Percentiles rank a stretch among this genome's conserved stretches.
Evolutionary conservation across 1,284 basidiomycete genomes (phyloP).

Genomic region (Sutorius eximius): DNA sequence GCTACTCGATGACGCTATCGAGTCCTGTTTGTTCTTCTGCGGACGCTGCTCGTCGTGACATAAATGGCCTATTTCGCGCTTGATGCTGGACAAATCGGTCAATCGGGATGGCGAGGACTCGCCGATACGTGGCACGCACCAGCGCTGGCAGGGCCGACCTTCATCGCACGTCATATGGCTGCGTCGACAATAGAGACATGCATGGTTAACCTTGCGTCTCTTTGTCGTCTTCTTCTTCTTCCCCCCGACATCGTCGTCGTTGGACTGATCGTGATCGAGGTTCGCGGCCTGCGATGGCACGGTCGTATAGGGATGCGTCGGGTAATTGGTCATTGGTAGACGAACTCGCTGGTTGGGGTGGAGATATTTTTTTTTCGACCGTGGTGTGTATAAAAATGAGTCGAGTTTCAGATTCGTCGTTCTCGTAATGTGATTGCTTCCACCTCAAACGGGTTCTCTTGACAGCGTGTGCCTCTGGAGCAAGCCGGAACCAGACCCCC

Average conservation of each 20-base stretch:
- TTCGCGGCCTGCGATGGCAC: constrained; percentile 20
- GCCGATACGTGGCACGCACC: constrained; percentile 52
- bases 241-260: constrained; percentile 30
- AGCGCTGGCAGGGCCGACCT: constrained; percentile 84
- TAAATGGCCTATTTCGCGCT: constrained; percentile 87
- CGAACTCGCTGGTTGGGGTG: constrained; percentile 7
- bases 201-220: constrained; percentile 83
- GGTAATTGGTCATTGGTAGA: constrained; percentile 30
- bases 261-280: constrained; percentile 27
- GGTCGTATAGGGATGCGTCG: constrained; percentile 31
- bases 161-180: constrained; percentile 96
- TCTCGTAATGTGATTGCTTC: constrained; percentile 20
- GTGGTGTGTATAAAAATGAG: constrained; percentile 23
- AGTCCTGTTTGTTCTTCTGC: constrained; percentile 43
- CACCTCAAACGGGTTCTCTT: constrained; percentile 23
- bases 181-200: constrained; percentile 90
- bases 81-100: constrained; percentile 59
- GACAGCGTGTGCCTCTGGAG: constrained; percentile 25
- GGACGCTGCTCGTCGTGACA: constrained; percentile 84
- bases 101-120: background rate
- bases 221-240: constrained; percentile 66
- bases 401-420: constrained; percentile 25
- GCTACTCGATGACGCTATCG: constrained; percentile 32
- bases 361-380: constrained; percentile 15
- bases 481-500: constrained; percentile 23